Evolutionary conservation across 225 moss, liverwort and hornwort species (phyloP).

Genomic region (Rhytidiadelphus loreus): DNA sequence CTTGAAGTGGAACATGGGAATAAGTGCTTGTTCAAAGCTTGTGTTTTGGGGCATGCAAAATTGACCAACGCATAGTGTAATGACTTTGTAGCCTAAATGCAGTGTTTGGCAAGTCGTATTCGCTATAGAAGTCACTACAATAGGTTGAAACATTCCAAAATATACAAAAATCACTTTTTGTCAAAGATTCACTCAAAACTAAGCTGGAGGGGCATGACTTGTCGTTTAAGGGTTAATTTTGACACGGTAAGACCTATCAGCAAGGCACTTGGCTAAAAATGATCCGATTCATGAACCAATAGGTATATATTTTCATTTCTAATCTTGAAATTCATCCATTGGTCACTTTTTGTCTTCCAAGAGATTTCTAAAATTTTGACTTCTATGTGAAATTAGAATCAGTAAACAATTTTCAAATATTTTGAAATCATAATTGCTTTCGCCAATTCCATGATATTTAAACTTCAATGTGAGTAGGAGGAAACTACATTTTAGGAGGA

Average conservation of each 20-base stretch:
- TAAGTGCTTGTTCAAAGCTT: not conserved
- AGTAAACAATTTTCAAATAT: accelerated
- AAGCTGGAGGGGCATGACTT: accelerated
- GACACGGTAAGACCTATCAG: accelerated
- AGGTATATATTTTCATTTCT: not conserved
- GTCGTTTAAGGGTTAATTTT: accelerated
- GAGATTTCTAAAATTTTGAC: not conserved
- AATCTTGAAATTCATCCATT: not conserved
- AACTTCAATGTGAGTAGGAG: accelerated
- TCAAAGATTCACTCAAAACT: not conserved
- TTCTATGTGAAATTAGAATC: accelerated
- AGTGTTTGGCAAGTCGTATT: not conserved
- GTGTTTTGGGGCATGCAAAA: accelerated
- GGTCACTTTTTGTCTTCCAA: accelerated
- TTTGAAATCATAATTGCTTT: accelerated
- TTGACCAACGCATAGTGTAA: not conserved
- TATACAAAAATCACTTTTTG: too few relatives aligned
- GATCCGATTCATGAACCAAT: not conserved
- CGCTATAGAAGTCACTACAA: accelerated
- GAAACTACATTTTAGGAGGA: not conserved
- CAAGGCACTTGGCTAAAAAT: not conserved
- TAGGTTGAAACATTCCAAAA: not conserved
- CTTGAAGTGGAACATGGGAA: accelerated
- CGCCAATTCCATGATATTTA: accelerated
- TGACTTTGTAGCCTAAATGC: not conserved